These are phyloP conservation scores for Takakia lepidozioides DNA, from an alignment of 225 moss, liverwort and hornwort species.

Conservation along the genomic window DNA sequence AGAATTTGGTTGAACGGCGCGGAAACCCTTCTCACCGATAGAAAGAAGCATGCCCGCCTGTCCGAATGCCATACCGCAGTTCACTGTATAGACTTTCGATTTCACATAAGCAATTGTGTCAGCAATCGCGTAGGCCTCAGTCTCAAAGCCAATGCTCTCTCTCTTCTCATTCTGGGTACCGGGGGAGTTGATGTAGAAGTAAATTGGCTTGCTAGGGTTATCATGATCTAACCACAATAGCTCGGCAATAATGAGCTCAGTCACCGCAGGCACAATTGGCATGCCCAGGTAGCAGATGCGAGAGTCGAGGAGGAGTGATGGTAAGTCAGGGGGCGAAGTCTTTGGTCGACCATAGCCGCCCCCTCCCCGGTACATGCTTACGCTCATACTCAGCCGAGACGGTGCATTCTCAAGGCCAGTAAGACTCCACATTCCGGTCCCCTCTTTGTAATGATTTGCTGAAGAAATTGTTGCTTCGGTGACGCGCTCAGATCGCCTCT, in stretches of 20 bases:
- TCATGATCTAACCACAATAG: slow-evolving; percentile 96
- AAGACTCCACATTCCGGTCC: slow-evolving; percentile 76
- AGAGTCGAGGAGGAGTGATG: slow-evolving; percentile 87
- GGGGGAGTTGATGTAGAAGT: slow-evolving; percentile 97
- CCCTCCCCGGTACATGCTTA: slow-evolving; percentile 95
- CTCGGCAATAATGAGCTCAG: slow-evolving; percentile 91
- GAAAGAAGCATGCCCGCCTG: slow-evolving; percentile 98
- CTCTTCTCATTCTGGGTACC: slow-evolving; percentile 99
- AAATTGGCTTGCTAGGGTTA: slow-evolving; percentile 88
- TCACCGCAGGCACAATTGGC: slow-evolving; percentile 98
- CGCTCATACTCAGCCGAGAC: slow-evolving; percentile 96
- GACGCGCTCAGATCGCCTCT: slow-evolving; percentile 71
- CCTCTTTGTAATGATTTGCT: slow-evolving; percentile 78
- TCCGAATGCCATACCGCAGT: slow-evolving; percentile 94
- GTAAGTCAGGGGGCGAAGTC: slow-evolving; percentile 98
- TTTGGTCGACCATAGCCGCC: slow-evolving; percentile 84
- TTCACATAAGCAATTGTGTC: slow-evolving; percentile 95
- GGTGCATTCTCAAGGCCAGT: slow-evolving; percentile 70
- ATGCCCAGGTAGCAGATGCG: slow-evolving; percentile 97
- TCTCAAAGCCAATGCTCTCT: slow-evolving; percentile 98
- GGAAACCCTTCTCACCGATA: slow-evolving; percentile 84
- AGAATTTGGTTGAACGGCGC: slow-evolving; percentile 93
- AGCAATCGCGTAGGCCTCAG: slow-evolving; percentile 95
- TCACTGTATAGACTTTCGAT: slow-evolving; percentile 90
- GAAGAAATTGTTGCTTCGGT: slow-evolving; percentile 84